phyloP scores from a whole-genome alignment of 148 eudicot genomes.

The Agrostemma githago region DNA sequence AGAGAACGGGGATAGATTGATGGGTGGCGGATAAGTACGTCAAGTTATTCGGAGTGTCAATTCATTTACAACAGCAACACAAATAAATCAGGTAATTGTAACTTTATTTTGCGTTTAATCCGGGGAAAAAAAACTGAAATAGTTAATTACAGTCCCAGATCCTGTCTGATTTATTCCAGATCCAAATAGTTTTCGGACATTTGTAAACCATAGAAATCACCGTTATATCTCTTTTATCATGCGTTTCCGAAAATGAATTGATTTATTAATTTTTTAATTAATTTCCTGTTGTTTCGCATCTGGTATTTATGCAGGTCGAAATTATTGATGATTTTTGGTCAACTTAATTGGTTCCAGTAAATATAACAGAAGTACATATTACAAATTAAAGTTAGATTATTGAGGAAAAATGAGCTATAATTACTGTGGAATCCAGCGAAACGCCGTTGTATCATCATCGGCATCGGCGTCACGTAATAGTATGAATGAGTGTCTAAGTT shows the following conservation, averaged over 20 bases:
- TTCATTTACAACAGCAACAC: no score
- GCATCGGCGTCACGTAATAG: constrained; percentile 8
- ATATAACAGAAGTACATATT: constrained; percentile 20
- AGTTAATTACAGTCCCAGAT: not conserved
- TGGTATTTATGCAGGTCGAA: not conserved
- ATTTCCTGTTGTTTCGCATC: not conserved
- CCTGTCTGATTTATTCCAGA: not conserved
- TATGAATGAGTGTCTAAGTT: constrained; percentile 32
- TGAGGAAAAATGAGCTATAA: constrained; percentile 20
- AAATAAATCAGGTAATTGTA: no score
- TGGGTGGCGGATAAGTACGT: no score
- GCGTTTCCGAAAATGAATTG: not conserved
- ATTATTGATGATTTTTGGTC: not conserved
- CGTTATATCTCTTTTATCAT: no score
- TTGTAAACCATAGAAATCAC: not conserved
- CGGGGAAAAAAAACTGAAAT: not conserved
- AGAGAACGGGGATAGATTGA: no score
- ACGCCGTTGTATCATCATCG: constrained; percentile 42
- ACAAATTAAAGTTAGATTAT: not conserved
- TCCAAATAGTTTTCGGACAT: not conserved
- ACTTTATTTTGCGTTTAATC: not conserved
- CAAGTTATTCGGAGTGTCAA: no score
- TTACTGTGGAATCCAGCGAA: constrained; percentile 56
- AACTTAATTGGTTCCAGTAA: constrained; percentile 14
- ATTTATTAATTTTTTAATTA: no score